A percentile compares a stretch with the other conserved stretches of the same genome.
These are phyloP conservation scores for Agaricus blazei DNA, from an alignment of 768 basidiomycete genomes.

Conservation along the genomic window DNA sequence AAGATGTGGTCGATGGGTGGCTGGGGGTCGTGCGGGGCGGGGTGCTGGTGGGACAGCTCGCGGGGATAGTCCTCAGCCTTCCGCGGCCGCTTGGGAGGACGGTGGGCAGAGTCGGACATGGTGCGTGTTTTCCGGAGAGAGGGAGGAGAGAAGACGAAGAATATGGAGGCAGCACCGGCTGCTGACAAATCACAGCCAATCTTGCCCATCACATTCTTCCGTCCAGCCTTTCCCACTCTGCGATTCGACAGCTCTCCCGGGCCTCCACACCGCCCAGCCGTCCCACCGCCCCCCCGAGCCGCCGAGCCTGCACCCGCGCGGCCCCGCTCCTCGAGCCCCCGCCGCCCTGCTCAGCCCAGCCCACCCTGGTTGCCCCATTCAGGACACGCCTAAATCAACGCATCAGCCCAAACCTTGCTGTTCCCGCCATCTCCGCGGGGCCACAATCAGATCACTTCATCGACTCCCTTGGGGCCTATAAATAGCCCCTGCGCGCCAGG, in stretches of 20 bases:
- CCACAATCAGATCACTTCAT: neutral
- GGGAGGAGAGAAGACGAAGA: conserved; percentile 4
- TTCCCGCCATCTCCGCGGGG: conserved; percentile 3
- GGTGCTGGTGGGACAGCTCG: conserved; percentile 19
- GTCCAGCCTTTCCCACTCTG: neutral
- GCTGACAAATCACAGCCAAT: conserved; percentile 6
- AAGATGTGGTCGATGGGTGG: conserved; percentile 46
- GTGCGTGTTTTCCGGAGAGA: conserved; percentile 12
- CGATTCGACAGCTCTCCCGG: neutral
- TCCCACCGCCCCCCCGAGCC: neutral
- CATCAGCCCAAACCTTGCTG: neutral
- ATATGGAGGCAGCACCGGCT: neutral
- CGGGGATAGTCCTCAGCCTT: conserved; percentile 23
- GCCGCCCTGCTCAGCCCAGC: too few relatives aligned
- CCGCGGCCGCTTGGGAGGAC: conserved; percentile 44
- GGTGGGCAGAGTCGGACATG: conserved; percentile 15
- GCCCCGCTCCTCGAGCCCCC: neutral
- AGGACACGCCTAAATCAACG: conserved; percentile 8
- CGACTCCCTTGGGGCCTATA: conserved; percentile 7
- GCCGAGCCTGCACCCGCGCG: neutral
- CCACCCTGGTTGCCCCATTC: neutral
- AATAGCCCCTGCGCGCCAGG: neutral
- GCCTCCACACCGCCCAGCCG: neutral
- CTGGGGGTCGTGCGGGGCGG: conserved; percentile 20
- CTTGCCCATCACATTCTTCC: conserved; percentile 2